A percentile compares a stretch with the other conserved stretches of the same genome.
These are phyloP conservation scores for Tephrocybe rancida DNA, from an alignment of 768 basidiomycete genomes.

Conservation along the genomic window DNA sequence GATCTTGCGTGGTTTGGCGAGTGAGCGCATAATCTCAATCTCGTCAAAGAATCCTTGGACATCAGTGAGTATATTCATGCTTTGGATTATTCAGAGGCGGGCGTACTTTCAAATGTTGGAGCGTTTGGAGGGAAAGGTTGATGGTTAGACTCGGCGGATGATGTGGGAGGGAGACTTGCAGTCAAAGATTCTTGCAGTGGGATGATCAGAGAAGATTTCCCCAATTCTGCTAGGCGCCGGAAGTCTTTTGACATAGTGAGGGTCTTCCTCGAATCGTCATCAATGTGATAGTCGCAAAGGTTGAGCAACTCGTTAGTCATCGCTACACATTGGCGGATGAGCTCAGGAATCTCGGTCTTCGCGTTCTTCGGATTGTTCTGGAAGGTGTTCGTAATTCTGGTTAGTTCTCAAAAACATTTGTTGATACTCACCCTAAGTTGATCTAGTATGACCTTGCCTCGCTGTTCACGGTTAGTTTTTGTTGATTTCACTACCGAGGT, in stretches of 20 bases:
- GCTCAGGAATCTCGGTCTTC: constrained; percentile 40
- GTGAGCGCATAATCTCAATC: constrained; percentile 87
- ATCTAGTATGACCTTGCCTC: constrained; percentile 62
- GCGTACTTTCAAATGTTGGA: constrained; percentile 76
- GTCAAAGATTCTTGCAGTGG: constrained; percentile 94
- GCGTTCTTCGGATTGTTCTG: constrained; percentile 51
- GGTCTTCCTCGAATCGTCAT: constrained; percentile 35
- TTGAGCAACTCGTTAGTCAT: constrained; percentile 74
- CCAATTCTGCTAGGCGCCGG: constrained; percentile 54
- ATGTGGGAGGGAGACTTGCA: constrained; percentile 80
- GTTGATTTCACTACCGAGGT: constrained; percentile 87
- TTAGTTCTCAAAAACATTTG: not conserved
- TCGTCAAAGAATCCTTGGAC: constrained; percentile 74
- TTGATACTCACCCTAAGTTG: constrained; percentile 52
- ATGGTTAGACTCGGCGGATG: constrained; percentile 60
- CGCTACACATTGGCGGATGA: constrained; percentile 54
- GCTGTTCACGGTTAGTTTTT: constrained; percentile 55
- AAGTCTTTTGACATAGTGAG: constrained; percentile 58
- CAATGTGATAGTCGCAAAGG: constrained; percentile 60
- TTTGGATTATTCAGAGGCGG: not conserved
- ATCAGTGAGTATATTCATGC: not conserved
- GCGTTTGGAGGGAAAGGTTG: constrained; percentile 79
- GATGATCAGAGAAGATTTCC: constrained; percentile 74
- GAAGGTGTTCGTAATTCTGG: not conserved
- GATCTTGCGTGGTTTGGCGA: constrained; percentile 91